Evolutionary conservation across 345 rosid species (phyloP), one percentile per base, ranked within the genome.

Genomic region (Acer campestre): DNA sequence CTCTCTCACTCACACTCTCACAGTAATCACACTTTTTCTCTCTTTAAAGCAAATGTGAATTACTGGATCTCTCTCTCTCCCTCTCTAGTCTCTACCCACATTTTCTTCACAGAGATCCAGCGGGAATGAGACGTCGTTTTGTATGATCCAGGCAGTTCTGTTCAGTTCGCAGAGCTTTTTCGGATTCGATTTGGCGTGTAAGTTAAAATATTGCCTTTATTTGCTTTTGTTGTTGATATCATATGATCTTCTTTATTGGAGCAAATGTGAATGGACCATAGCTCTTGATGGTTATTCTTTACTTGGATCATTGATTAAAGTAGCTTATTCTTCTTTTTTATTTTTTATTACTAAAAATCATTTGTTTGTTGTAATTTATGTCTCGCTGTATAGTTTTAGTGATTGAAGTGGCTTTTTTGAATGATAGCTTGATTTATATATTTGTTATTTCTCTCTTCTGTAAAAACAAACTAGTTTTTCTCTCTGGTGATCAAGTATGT

Each of bases 201-300:
- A 8, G 12, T 79, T 75, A 35, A 73, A 78, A 12, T 72, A 78
- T 74, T 75, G 66, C 22, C 12, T 82, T 82, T 55, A 13, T 48
- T 71, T 80, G 59, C 20, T 16, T 59, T 72, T 5, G 0, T 64
- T 71, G 56, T 27, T 44, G 49, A 29, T 73, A 17, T 44, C 38
- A 29, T 73, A 14, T 40, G n/a, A 56, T 67, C 46, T 66, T 78
- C 67, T 72, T 42, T 72, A 64, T 20, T 79, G 31, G 65, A 61
- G 35, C 67, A 58, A 79, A 79, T 79, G 77, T 66, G 76, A 78
- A 67, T 42, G 64, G 63, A 65, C 48, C 44, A 16, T 23, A 11
- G 20, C 25, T 73, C 48, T 69, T 69, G 44, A 13, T 71, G 17
- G 56, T 78, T 80, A 84, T 86, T 86, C 91, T 67, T 88, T 88